Conservation (phyloP, 148 eudicot genomes). For the Polygonum aviculare region DNA sequence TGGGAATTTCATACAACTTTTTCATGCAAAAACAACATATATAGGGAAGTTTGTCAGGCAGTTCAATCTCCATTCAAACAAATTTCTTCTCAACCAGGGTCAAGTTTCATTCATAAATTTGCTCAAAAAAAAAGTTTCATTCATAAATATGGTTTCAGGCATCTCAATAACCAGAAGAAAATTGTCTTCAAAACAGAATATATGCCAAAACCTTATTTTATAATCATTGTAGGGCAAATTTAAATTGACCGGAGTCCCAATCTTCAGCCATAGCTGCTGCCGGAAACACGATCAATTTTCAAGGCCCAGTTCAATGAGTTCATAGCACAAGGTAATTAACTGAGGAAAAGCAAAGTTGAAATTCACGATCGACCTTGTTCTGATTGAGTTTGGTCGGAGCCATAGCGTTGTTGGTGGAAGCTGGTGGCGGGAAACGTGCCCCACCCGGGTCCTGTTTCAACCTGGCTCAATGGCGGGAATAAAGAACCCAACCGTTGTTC, state of each 20-base stretch:
- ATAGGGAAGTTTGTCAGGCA: neutral
- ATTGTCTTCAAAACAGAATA: neutral
- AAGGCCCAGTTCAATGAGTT: neutral
- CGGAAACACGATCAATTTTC: neutral
- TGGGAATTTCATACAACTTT: neutral
- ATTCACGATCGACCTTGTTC: constrained; percentile 56
- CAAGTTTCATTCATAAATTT: constrained; percentile 3
- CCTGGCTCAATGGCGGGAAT: constrained; percentile 26
- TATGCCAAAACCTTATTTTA: neutral
- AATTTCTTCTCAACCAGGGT: neutral
- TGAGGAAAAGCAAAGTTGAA: neutral
- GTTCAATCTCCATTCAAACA: neutral
- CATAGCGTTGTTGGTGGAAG: constrained; percentile 51
- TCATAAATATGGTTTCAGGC: constrained; percentile 1
- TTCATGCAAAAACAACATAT: neutral
- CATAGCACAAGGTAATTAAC: neutral
- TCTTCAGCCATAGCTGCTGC: neutral
- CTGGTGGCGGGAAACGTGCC: constrained; percentile 37
- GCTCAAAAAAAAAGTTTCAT: too few relatives aligned
- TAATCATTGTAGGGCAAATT: neutral
- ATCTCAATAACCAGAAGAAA: neutral
- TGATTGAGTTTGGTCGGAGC: constrained; percentile 49
- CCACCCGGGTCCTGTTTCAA: constrained; percentile 58
- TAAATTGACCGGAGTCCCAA: neutral
- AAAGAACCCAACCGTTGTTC: constrained; percentile 34